Percentiles rank a stretch among this genome's conserved stretches.
Conservation (phyloP, 2,329 filamentous ascomycete genomes). For the Cryphonectria carpinicola region DNA sequence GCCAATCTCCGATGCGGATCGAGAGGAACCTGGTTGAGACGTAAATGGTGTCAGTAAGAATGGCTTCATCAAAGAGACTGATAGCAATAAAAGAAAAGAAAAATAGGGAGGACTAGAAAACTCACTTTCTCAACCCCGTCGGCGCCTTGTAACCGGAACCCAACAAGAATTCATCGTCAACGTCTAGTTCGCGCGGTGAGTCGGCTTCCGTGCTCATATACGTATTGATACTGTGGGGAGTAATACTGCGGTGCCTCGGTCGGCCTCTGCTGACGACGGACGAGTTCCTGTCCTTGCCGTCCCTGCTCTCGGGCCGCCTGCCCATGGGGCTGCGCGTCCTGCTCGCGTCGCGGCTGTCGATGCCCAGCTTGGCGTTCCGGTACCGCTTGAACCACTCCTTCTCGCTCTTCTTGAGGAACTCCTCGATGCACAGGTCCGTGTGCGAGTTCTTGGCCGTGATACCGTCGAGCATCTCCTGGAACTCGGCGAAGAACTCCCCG, state of each 20-base stretch:
- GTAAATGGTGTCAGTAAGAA: constrained; percentile 6
- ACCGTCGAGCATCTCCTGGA: constrained; percentile 59
- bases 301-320: constrained; percentile 34
- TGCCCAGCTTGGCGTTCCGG: constrained; percentile 61
- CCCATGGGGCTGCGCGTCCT: constrained; percentile 34
- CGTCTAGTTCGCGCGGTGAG: constrained; percentile 31
- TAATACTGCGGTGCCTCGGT: constrained; percentile 32
- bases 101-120: not conserved
- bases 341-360: constrained; percentile 45
- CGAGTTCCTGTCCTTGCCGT: constrained; percentile 45
- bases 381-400: constrained; percentile 68
- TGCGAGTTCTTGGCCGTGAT: constrained; percentile 61
- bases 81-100: too few species aligned
- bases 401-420: constrained; percentile 67
- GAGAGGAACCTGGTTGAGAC: constrained; percentile 42
- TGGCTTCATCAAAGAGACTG: not conserved
- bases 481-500: constrained; percentile 63
- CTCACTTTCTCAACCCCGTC: constrained; percentile 57
- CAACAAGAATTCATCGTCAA: constrained; percentile 53
- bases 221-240: constrained; percentile 29
- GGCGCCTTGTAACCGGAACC: constrained; percentile 60
- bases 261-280: constrained; percentile 31
- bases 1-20: constrained; percentile 64
- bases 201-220: constrained; percentile 29
- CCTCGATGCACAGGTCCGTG: constrained; percentile 64